Base-by-base conservation (phyloP, 2,329 filamentous ascomycete genomes). In the Pseudogymnoascus sp. region DNA sequence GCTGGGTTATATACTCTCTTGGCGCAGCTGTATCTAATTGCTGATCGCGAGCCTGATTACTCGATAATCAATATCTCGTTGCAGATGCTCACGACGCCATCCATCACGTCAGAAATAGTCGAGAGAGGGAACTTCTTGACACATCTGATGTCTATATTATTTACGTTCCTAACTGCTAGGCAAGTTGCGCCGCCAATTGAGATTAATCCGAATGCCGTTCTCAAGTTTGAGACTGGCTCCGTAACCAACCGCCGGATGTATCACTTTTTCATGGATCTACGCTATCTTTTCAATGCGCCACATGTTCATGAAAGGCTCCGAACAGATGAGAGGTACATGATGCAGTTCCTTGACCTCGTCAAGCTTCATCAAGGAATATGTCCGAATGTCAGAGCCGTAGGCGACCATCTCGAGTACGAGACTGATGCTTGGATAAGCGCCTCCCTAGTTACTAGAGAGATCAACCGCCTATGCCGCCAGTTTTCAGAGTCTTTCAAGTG, bases 401-500 rank as follows among this genome's bases (percentile, higher is more conserved):
- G 93, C 14, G 95, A 97, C 71, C 95, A 99, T 73, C 90, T 99
- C 33, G 96, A 99, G 74, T 99, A 97, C 72, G 95, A 99, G 75
- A 96, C 93, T 1, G 96, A 99, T 76, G 90, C 91, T 18, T 99
- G 95, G 95, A 97, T 99, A 61, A 96, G 91, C 63, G 93, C 95
- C 3, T 96, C 93, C 5, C 82, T 97, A 60, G 90, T 99, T 63
- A 97, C 95, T 59, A 85, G 93, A 60, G 93, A 99, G 74, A 93
- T 99, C 74, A 97, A 97, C 72, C 87, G 91, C 61, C 83, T 97
- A 38, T 96, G 93, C 71, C 84, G 93, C 66, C 89, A 95, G 70
- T 88, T 97, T 63, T 88, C 92, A 0, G 90, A 96, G 69, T 88
- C 95, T 0, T 99, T 96, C 79, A 84, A 86, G 59, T 84, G 87